Base-by-base conservation (phyloP, 345 rosid genomes). In the Eucalyptus decipiens region DNA sequence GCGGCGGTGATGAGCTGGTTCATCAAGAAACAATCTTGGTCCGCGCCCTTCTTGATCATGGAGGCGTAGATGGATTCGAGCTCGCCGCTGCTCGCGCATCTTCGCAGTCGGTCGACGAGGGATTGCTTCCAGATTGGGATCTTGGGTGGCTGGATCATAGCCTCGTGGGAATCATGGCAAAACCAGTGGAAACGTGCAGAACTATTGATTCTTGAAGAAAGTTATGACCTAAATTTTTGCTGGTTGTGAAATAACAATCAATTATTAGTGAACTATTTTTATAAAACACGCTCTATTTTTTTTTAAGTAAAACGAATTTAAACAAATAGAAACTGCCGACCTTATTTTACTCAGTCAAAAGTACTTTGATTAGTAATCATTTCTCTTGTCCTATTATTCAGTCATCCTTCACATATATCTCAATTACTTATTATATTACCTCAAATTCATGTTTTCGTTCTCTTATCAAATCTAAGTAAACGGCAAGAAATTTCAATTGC, bases 1-100 rank as follows among this genome's bases (percentile, higher is more conserved):
- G 95, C 94, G 9, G 94, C 92, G 60, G 93, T 90, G 88, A 95
- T 91, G 92, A 96, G 94, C 88, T 97, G 98, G 93, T 96, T 97
- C 89, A 90, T 85, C 18, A 91, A 90, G 91, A 89, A 92, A 90
- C 94, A 93, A 88, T 97, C 94, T 90, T 95, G 95, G 90, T 88
- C 92, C 50, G 91, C 92, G 87, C 91, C 89, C 89, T 90, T 90
- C 91, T 95, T 96, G 90, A 95, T 87, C 97, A 96, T 93, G 92
- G 91, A 76, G 69, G 96, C 95, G 89, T 93, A 94, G 76, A 90
- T 80, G 49, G 93, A 89, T 87, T 95, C 95, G 18, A 95, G 93
- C 58, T 92, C 90, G 91, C 80, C 90, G 4, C 91, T 65, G 76
- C 16, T 87, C 87, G 91, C 85, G 86, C 95, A 94, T 91, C 88